Base-by-base conservation (phyloP, 2,329 filamentous ascomycete genomes). In the Erysiphe pulchra region DNA sequence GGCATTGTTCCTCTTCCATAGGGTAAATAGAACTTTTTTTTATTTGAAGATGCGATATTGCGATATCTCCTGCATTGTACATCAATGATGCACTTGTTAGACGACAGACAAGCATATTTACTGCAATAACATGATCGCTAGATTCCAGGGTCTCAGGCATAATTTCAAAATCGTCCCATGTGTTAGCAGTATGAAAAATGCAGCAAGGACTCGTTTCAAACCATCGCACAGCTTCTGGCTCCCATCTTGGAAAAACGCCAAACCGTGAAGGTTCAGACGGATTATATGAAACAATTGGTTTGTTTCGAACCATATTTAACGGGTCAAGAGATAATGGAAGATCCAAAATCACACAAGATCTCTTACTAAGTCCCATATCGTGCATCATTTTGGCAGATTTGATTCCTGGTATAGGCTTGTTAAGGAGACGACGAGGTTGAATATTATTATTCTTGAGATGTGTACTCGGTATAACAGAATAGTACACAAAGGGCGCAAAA, bases 111-210 rank as follows among this genome's bases (percentile, higher is more conserved):
- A 82, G 62, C 54, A 82, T 67, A 52, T 76, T 74, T 4, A 81
- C 72, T 0, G 64, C 61, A 14, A 53, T 54, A 0, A 63, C 53
- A 47, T 61, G 52, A 24, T 24, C 20, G 20, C 20, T 24, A 50
- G 52, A 9, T 18, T 39, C 37, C 6, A 2, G 16, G 18, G 37
- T 14, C 2, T 39, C 37, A 48, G 11, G 55, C 53, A 17, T 56
- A 16, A 48, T 49, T 3, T 24, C 6, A 2, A 34, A 50, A 4
- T 68, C 65, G 45, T 80, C 74, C 78, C 77, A 83, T 1, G 71
- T 71, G 51, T 80, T 81, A 0, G 75, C 77, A 0, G 76, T 79
- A 53, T 82, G 78, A 49, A 81, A 80, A 40, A 82, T 77, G 52
- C 75, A 74, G 52, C 75, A 81, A 6, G 73, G 65, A 11, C 69